Percentiles rank a stretch among this genome's conserved stretches.
These are phyloP conservation scores for Rutidosis leptorrhynchoides DNA, from an alignment of 129 eudicot species.

Conservation along the genomic window DNA sequence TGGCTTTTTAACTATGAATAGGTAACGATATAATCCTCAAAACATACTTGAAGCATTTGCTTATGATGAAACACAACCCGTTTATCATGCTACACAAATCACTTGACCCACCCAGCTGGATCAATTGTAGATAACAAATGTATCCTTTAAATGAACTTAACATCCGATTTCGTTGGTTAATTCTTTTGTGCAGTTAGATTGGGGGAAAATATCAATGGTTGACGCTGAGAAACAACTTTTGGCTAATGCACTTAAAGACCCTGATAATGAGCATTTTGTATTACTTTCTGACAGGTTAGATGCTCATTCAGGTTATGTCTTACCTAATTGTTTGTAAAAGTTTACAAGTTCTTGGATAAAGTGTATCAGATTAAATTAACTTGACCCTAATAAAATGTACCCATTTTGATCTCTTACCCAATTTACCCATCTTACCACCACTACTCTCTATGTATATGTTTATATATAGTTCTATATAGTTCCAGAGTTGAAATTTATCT, in stretches of 20 bases:
- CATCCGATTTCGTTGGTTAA: conserved; percentile 3
- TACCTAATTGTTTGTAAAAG: too few relatives aligned
- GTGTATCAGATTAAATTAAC: too few relatives aligned
- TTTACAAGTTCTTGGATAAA: too few relatives aligned
- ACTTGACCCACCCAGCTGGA: neutral
- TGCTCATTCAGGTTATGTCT: too few relatives aligned
- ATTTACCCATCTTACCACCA: neutral
- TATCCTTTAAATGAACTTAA: neutral
- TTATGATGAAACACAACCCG: neutral
- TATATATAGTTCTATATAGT: neutral
- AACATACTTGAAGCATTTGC: too few relatives aligned
- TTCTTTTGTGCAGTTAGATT: conserved; percentile 61
- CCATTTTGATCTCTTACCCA: neutral
- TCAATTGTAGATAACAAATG: neutral
- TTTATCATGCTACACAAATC: neutral
- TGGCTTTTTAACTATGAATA: too few relatives aligned
- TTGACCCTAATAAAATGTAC: neutral
- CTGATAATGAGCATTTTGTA: conserved; percentile 89
- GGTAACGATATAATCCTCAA: too few relatives aligned
- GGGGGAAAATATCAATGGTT: conserved; percentile 98
- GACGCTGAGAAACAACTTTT: conserved; percentile 95
- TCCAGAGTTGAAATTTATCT: conserved; percentile 20
- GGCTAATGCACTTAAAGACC: conserved; percentile 82
- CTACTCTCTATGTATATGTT: neutral
- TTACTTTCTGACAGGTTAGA: conserved; percentile 90